Evolutionary conservation across 495 filamentous ascomycete species (phyloP).

Genomic region (Aspergillus hancockii): DNA sequence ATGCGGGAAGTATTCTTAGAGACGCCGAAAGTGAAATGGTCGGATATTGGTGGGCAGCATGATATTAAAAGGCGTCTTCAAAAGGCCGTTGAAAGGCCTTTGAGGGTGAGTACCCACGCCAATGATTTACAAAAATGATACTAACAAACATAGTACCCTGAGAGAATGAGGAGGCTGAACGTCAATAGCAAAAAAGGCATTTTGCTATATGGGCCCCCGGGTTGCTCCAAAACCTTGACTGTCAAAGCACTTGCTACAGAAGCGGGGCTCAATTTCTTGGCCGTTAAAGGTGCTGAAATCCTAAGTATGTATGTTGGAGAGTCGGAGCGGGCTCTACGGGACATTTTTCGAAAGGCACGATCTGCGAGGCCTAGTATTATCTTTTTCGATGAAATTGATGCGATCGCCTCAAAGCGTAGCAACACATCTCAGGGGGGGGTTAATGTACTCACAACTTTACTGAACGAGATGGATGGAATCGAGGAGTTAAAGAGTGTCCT

Average conservation of each 20-base stretch:
- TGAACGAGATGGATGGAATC: constrained; percentile 98
- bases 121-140: neutral
- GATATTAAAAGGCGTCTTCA: constrained; percentile 72
- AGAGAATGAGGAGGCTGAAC: constrained; percentile 59
- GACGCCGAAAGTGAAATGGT: constrained; percentile 82
- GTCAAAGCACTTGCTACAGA: constrained; percentile 93
- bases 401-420: constrained; percentile 76
- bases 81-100: constrained; percentile 63
- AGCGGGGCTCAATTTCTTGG: constrained; percentile 89
- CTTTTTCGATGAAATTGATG: constrained; percentile 98
- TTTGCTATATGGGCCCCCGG: constrained; percentile 90
- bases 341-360: constrained; percentile 84
- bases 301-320: constrained; percentile 98
- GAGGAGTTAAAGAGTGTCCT: constrained; percentile 80
- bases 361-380: constrained; percentile 89
- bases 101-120: constrained; percentile 51
- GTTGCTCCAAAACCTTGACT: constrained; percentile 93
- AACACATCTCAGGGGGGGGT: constrained; percentile 55
- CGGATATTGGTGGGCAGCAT: constrained; percentile 87
- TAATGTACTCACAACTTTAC: constrained; percentile 85
- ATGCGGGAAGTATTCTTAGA: constrained; percentile 91
- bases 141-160: constrained; percentile 49
- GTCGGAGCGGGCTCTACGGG: constrained; percentile 84
- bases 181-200: constrained; percentile 77
- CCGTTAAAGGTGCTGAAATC: constrained; percentile 94